These are phyloP conservation scores for Anthracocystis setariae DNA, from an alignment of 1,284 basidiomycete genomes.

Conservation along the genomic window DNA sequence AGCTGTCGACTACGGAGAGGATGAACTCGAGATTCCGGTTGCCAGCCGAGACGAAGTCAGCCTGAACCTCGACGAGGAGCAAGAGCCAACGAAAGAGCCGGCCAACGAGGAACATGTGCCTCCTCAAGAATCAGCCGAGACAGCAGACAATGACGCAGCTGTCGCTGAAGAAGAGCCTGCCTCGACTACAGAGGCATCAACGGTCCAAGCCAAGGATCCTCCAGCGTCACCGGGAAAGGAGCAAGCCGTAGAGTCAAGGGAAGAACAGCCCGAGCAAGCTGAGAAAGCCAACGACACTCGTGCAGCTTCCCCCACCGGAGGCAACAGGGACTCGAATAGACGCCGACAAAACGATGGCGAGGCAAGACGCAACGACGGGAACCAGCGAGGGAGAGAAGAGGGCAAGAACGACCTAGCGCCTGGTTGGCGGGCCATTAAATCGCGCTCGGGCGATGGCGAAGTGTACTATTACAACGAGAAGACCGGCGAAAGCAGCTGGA, in stretches of 20 bases:
- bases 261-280: background rate
- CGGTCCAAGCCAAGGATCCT: background rate
- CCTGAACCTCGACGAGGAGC: slow-evolving; percentile 25
- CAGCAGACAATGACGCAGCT: background rate
- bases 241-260: background rate
- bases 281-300: background rate
- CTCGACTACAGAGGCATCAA: background rate
- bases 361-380: background rate
- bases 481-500: slow-evolving; percentile 42
- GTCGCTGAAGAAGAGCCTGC: background rate
- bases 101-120: background rate
- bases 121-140: background rate
- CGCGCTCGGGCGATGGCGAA: slow-evolving; percentile 33
- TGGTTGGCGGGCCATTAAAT: slow-evolving; percentile 34
- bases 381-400: background rate
- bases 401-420: slow-evolving; percentile 10
- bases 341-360: background rate
- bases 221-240: background rate
- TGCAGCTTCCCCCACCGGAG: background rate
- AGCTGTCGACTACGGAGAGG: slow-evolving; percentile 47
- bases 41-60: slow-evolving; percentile 33
- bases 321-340: background rate
- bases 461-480: slow-evolving; percentile 47
- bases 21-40: slow-evolving; percentile 27
- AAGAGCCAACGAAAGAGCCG: background rate